Conservation (phyloP, 2,329 filamentous ascomycete species). For the Basipetospora chlamydospora region DNA sequence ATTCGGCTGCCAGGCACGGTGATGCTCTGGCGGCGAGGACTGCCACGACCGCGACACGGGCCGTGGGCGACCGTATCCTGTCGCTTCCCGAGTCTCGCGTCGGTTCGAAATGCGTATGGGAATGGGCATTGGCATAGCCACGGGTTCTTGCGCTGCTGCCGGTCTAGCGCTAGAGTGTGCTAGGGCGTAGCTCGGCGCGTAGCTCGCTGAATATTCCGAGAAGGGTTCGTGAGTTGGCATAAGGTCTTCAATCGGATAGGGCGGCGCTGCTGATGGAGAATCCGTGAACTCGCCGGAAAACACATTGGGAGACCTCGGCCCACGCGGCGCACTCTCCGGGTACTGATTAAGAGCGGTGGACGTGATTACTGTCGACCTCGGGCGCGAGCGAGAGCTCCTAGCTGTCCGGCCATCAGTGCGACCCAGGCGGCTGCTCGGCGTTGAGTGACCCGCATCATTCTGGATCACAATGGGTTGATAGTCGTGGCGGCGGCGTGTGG, state of each 20-base stretch:
- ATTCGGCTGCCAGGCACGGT: neutral
- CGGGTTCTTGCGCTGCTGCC: too few relatives aligned
- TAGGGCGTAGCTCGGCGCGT: too few relatives aligned
- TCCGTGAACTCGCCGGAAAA: constrained; percentile 13
- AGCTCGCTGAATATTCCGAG: too few relatives aligned
- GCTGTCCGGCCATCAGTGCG: neutral
- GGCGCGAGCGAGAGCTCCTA: neutral
- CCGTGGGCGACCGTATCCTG: constrained; percentile 10
- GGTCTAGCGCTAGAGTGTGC: too few relatives aligned
- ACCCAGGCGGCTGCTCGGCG: neutral
- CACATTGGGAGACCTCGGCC: constrained; percentile 15
- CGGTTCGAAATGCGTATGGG: constrained; percentile 11
- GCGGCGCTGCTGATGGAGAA: constrained; percentile 8
- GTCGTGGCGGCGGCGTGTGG: neutral
- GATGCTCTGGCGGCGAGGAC: constrained; percentile 1
- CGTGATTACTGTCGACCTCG: neutral
- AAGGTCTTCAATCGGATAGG: constrained; percentile 15
- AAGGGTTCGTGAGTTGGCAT: constrained; percentile 14
- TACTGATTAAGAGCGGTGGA: neutral
- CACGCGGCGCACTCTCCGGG: neutral
- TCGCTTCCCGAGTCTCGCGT: constrained; percentile 8
- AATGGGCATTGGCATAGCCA: constrained; percentile 10
- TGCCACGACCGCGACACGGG: neutral
- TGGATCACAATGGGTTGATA: constrained; percentile 3
- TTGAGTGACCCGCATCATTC: neutral